Conservation (phyloP, 192 early-diverging fungal species). For the Thamnidium elegans region DNA sequence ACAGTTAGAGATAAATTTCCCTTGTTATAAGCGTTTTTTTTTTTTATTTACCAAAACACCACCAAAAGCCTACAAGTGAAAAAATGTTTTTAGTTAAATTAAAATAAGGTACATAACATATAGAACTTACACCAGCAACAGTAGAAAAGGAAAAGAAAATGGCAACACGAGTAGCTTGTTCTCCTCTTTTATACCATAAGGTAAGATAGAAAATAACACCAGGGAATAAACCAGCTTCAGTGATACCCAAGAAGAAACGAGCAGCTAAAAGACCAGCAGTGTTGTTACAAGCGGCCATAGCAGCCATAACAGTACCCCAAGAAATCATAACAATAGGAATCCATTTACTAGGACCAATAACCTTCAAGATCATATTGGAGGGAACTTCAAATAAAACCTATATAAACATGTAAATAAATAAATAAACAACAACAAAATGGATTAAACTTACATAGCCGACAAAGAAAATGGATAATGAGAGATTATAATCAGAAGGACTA, state of each 20-base stretch:
- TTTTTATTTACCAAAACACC: slow-evolving; percentile 46
- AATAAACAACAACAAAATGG: not conserved
- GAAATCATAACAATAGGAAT: slow-evolving; percentile 53
- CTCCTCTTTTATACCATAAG: slow-evolving; percentile 47
- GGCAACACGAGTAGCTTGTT: slow-evolving; percentile 53
- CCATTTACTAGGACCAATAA: slow-evolving; percentile 55
- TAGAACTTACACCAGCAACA: slow-evolving; percentile 47
- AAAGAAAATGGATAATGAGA: slow-evolving; percentile 67
- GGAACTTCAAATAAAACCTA: slow-evolving; percentile 75
- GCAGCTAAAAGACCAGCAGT: slow-evolving; percentile 42
- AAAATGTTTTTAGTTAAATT: not conserved
- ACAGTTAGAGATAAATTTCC: too few species aligned
- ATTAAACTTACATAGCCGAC: slow-evolving; percentile 49
- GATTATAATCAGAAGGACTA: slow-evolving; percentile 48
- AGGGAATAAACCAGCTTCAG: slow-evolving; percentile 60
- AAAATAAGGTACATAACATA: not conserved
- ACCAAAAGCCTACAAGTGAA: slow-evolving; percentile 44
- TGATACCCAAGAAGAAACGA: slow-evolving; percentile 60
- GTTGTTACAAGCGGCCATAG: slow-evolving; percentile 49
- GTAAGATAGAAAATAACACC: slow-evolving; percentile 55
- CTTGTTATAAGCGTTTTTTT: not conserved
- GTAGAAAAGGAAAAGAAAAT: slow-evolving; percentile 52
- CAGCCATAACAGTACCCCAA: slow-evolving; percentile 53
- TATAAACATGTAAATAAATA: too few species aligned
- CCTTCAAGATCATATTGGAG: slow-evolving; percentile 65